Percentiles rank a stretch among this genome's conserved stretches.
phyloP scores from a whole-genome alignment of 768 basidiomycete genomes.

The Chalciporus sphaerocephalus region DNA sequence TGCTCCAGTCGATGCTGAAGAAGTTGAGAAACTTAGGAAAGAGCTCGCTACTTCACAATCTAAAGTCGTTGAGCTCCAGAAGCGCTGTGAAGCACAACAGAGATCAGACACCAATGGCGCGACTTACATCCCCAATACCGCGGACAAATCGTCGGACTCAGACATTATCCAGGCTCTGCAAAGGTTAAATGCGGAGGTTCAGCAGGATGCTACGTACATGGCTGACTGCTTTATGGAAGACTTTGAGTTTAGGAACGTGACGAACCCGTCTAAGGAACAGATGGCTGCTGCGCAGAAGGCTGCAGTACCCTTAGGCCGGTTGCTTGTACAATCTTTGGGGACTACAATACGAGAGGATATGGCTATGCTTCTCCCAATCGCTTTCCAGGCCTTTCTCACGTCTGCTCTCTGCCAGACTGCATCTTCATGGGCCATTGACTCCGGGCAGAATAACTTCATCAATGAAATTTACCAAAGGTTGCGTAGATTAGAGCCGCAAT shows the following conservation, averaged over 20 bases:
- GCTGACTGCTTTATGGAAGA: slow-evolving; percentile 2
- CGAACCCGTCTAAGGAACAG: slow-evolving; percentile 2
- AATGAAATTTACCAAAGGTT: slow-evolving; percentile 7
- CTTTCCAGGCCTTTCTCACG: slow-evolving; percentile 8
- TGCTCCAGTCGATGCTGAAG: neutral
- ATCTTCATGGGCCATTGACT: slow-evolving; percentile 9
- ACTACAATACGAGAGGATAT: neutral
- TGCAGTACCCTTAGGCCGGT: neutral
- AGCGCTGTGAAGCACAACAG: slow-evolving; percentile 8
- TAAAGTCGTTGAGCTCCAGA: slow-evolving; percentile 4
- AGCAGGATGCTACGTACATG: slow-evolving; percentile 10
- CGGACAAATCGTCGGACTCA: slow-evolving; percentile 12
- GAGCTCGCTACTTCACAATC: slow-evolving; percentile 1
- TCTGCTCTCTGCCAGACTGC: neutral
- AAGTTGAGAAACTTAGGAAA: slow-evolving; percentile 4
- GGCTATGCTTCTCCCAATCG: slow-evolving; percentile 9
- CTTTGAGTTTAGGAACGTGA: neutral
- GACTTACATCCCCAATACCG: slow-evolving; percentile 2
- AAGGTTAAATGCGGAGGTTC: slow-evolving; percentile 11
- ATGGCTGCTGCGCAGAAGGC: neutral
- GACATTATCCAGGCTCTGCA: slow-evolving; percentile 6
- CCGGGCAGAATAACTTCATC: slow-evolving; percentile 4
- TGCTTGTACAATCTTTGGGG: slow-evolving; percentile 1
- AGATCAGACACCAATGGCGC: slow-evolving; percentile 9
- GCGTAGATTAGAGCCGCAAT: slow-evolving; percentile 11